These are phyloP conservation scores for Aspergillus fumigatiaffinis DNA, from an alignment of 2,329 filamentous ascomycete species.

Conservation along the genomic window DNA sequence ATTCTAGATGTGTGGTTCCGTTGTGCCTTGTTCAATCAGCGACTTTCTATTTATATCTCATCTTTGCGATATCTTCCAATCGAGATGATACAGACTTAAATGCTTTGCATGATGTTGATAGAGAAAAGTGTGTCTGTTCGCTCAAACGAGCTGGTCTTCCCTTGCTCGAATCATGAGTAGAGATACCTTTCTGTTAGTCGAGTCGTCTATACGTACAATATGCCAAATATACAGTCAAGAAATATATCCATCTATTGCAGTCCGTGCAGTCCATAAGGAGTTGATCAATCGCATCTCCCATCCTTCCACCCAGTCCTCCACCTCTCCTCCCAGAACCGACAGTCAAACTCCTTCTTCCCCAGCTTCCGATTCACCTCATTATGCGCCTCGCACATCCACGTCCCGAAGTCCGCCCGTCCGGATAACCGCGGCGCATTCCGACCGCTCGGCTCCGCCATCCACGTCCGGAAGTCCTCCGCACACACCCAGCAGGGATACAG, in stretches of 20 bases:
- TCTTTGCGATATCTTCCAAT: conserved; percentile 5
- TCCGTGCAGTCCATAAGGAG: neutral
- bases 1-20: conserved; percentile 28
- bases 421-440: conserved; percentile 61
- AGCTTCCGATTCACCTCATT: conserved; percentile 63
- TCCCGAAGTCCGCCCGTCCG: conserved; percentile 45
- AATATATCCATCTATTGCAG: neutral
- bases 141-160: neutral
- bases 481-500: conserved; percentile 96
- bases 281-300: conserved; percentile 56
- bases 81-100: neutral
- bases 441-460: conserved; percentile 60
- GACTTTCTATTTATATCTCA: conserved; percentile 22
- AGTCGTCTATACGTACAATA: neutral
- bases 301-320: conserved; percentile 85
- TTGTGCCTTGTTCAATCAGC: conserved; percentile 34
- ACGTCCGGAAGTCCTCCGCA: conserved; percentile 82
- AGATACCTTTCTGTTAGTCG: neutral
- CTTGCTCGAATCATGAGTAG: neutral
- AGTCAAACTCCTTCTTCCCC: conserved; percentile 89
- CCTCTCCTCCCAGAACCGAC: conserved; percentile 82
- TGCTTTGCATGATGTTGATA: neutral
- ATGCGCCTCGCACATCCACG: conserved; percentile 50
- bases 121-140: neutral
- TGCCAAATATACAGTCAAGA: neutral